Percentiles rank a stretch among this genome's conserved stretches.
Evolutionary conservation across 129 eudicot species (phyloP).

Genomic region (Flaveria linearis): DNA sequence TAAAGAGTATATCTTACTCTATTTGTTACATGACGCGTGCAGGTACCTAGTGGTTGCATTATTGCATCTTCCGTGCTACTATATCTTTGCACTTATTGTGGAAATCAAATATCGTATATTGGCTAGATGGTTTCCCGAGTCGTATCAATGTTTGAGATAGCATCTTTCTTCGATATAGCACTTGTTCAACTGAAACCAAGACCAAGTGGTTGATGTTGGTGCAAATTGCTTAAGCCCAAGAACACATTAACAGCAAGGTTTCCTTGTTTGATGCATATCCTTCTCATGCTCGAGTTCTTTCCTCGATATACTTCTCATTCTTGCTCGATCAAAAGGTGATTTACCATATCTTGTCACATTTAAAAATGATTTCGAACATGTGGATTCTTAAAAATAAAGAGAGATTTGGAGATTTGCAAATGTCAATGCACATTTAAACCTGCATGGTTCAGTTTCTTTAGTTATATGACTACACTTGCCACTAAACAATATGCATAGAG

Average conservation of each 20-base stretch:
- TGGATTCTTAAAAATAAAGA: not conserved
- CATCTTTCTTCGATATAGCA: constrained; percentile 8
- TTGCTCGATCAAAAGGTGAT: constrained; percentile 23
- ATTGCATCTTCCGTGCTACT: constrained; percentile 76
- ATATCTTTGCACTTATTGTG: constrained; percentile 49
- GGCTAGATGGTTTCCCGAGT: constrained; percentile 65
- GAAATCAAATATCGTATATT: constrained; percentile 47
- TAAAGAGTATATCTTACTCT: not conserved
- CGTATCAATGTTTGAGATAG: constrained; percentile 47
- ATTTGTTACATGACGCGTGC: not conserved
- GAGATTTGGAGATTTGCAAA: not conserved
- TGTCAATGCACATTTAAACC: not conserved
- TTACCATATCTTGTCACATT: constrained; percentile 18
- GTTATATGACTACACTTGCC: too few relatives aligned
- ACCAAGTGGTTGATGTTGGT: constrained; percentile 2
- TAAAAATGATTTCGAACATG: not conserved
- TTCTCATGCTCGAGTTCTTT: constrained; percentile 13
- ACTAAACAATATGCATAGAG: too few relatives aligned
- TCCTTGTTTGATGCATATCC: constrained; percentile 20
- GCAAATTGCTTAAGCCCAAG: constrained; percentile 19
- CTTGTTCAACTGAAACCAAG: constrained; percentile 21
- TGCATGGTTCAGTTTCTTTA: not conserved
- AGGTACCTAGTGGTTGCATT: constrained; percentile 58
- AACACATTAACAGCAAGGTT: not conserved
- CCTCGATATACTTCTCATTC: constrained; percentile 11